Percentiles rank a stretch among this genome's conserved stretches.
These are phyloP conservation scores for Colletotrichum agaves DNA, from an alignment of 2,329 filamentous ascomycete species.

Conservation along the genomic window DNA sequence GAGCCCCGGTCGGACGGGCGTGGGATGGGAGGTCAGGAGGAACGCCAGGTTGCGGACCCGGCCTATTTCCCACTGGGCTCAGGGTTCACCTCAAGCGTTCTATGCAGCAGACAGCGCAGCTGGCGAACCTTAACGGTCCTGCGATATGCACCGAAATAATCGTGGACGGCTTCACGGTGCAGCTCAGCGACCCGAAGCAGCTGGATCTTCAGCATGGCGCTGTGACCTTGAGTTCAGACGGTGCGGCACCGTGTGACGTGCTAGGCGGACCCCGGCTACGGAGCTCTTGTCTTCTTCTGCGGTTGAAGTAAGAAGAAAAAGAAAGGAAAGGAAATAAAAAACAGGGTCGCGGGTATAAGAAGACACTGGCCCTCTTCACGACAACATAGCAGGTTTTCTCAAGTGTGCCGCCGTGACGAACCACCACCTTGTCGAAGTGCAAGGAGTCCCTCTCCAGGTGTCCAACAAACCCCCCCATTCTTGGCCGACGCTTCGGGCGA, in stretches of 20 bases:
- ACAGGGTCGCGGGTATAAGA: too few species aligned
- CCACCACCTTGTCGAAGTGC: not conserved
- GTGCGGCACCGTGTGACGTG: not conserved
- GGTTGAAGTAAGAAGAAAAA: too few species aligned
- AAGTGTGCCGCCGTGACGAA: not conserved
- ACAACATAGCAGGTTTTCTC: too few species aligned
- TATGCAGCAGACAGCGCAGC: too few species aligned
- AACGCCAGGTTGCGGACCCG: not conserved
- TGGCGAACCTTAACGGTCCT: too few species aligned
- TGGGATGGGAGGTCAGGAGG: not conserved
- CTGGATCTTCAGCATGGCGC: not conserved
- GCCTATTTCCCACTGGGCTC: too few species aligned
- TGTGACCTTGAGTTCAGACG: constrained; percentile 9
- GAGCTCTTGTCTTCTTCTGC: not conserved
- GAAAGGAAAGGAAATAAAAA: too few species aligned
- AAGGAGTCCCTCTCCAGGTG: not conserved
- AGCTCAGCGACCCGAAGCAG: not conserved
- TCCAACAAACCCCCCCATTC: not conserved
- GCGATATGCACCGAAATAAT: too few species aligned
- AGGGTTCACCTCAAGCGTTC: too few species aligned
- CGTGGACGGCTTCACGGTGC: not conserved
- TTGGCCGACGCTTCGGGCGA: not conserved
- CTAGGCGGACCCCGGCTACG: not conserved
- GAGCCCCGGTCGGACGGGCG: constrained; percentile 13
- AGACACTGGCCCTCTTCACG: too few species aligned